Evolutionary conservation across 768 basidiomycete genomes (phyloP).

Genomic region (Calocybe gangraenosa): DNA sequence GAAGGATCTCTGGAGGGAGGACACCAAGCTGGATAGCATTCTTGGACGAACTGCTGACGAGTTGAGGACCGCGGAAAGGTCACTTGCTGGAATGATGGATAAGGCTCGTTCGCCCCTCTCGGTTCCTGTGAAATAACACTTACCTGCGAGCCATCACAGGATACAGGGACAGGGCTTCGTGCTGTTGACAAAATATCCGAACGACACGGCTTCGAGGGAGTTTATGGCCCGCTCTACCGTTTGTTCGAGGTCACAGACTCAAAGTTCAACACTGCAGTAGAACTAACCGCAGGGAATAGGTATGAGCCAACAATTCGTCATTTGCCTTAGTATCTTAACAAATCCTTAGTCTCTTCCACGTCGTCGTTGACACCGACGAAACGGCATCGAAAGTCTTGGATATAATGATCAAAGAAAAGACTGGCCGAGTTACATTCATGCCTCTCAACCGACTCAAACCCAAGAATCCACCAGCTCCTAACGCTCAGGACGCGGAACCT

Average conservation of each 20-base stretch:
- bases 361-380: slow-evolving; percentile 95
- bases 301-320: slow-evolving; percentile 22
- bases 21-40: slow-evolving; percentile 79
- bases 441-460: slow-evolving; percentile 92
- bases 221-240: slow-evolving; percentile 92
- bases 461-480: slow-evolving; percentile 57
- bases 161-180: slow-evolving; percentile 84
- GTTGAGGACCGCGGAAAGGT: slow-evolving; percentile 74
- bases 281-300: slow-evolving; percentile 96
- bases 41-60: slow-evolving; percentile 78
- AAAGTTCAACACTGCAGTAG: slow-evolving; percentile 89
- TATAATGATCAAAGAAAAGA: slow-evolving; percentile 89
- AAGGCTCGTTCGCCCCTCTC: slow-evolving; percentile 47
- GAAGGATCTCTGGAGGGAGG: slow-evolving; percentile 95
- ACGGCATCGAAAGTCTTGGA: slow-evolving; percentile 91
- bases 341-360: slow-evolving; percentile 78
- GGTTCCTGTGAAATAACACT: too few relatives aligned
- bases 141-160: slow-evolving; percentile 40
- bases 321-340: slow-evolving; percentile 2
- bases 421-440: slow-evolving; percentile 96
- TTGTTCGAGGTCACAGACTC: slow-evolving; percentile 87
- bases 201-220: slow-evolving; percentile 70
- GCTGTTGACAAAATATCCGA: slow-evolving; percentile 85
- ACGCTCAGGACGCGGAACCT: slow-evolving; percentile 76
- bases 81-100: slow-evolving; percentile 90